A percentile compares a stretch with the other conserved stretches of the same genome.
Evolutionary conservation across 768 basidiomycete genomes (phyloP).

Genomic region (Sporobolomyces phaffii): DNA sequence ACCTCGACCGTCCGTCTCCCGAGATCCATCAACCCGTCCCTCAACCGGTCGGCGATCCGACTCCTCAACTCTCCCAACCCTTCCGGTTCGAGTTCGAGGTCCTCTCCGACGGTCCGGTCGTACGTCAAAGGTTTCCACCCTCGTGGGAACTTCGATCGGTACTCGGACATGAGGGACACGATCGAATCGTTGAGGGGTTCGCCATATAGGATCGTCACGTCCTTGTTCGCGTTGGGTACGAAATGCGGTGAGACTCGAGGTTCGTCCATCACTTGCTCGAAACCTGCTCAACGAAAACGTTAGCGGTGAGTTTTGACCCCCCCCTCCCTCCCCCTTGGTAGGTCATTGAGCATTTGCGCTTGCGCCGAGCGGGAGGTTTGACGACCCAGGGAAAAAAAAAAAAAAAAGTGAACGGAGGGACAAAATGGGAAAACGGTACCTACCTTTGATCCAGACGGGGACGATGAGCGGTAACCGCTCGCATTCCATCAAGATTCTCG

Average conservation of each 20-base stretch:
- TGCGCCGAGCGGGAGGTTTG: no score
- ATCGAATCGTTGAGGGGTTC: constrained; percentile 56
- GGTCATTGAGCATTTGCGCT: no score
- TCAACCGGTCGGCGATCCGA: constrained; percentile 54
- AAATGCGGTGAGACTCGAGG: constrained; percentile 66
- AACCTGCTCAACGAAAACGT: constrained; percentile 51
- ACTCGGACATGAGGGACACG: constrained; percentile 45
- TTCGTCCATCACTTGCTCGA: constrained; percentile 86
- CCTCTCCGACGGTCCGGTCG: constrained; percentile 39
- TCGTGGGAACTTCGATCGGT: constrained; percentile 5
- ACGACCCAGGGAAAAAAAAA: no score
- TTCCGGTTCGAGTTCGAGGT: constrained; percentile 45
- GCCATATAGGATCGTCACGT: constrained; percentile 73
- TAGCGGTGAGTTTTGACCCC: no score
- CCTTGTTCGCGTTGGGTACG: constrained; percentile 59
- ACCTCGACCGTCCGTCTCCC: constrained; percentile 40
- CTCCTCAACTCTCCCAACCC: constrained; percentile 49
- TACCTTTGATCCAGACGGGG: constrained; percentile 88
- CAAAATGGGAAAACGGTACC: constrained; percentile 18
- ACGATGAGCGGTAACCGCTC: constrained; percentile 67
- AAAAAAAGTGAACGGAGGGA: not conserved
- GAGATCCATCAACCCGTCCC: constrained; percentile 43
- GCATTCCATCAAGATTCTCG: constrained; percentile 71
- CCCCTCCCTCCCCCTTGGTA: no score
- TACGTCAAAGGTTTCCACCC: constrained; percentile 38